These are phyloP conservation scores for Saccharomycopsis crataegensis DNA, from an alignment of 1,139 yeast genomes.

Conservation along the genomic window DNA sequence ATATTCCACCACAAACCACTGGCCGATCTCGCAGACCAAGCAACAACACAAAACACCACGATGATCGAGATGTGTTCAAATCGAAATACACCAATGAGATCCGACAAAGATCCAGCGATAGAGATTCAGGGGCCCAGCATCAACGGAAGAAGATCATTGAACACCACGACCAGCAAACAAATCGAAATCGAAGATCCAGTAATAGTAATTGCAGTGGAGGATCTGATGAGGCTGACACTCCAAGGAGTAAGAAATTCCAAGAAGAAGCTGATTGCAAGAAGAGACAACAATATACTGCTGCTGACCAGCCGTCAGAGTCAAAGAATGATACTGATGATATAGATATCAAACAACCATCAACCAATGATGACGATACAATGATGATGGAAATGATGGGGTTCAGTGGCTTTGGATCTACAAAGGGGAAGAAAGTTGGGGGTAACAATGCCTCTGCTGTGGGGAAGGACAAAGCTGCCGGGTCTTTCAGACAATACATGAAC, in stretches of 20 bases:
- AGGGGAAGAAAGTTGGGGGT: slow-evolving; percentile 48
- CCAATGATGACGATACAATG: not conserved
- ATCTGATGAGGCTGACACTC: not conserved
- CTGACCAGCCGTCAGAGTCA: not conserved
- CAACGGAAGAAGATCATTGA: not conserved
- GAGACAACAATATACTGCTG: not conserved
- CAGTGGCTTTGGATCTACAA: slow-evolving; percentile 51
- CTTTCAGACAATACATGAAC: slow-evolving; percentile 64
- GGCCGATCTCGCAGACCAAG: not conserved
- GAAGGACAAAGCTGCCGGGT: slow-evolving; percentile 34
- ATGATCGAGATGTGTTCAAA: slow-evolving; percentile 1
- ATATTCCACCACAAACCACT: not conserved
- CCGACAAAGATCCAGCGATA: not conserved
- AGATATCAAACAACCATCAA: not conserved
- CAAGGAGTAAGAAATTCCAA: not conserved
- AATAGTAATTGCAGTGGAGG: not conserved
- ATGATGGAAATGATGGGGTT: slow-evolving; percentile 55
- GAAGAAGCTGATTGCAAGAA: not conserved
- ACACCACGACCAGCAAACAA: not conserved
- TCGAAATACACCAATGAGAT: not conserved
- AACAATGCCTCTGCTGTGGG: not conserved
- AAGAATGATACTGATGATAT: not conserved
- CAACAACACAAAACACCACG: not conserved
- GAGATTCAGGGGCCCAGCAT: not conserved
- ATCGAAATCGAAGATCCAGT: not conserved